These are phyloP conservation scores for Lecanicillium sp. DNA, from an alignment of 2,329 filamentous ascomycete genomes.

Conservation along the genomic window DNA sequence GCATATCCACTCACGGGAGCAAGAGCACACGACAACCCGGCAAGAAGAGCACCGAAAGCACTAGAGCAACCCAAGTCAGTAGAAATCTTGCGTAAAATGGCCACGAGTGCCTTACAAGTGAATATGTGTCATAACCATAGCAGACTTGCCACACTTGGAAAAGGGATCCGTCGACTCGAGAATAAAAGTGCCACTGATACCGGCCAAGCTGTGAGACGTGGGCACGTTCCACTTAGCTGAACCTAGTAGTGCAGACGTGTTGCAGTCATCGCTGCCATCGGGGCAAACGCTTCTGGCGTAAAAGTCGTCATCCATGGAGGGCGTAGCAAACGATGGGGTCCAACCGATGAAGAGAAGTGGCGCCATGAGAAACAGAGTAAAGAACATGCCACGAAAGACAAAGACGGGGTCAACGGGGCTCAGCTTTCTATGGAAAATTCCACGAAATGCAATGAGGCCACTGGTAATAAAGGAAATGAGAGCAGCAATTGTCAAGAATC, in stretches of 20 bases:
- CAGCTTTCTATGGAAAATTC: conserved; percentile 6
- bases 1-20: not conserved
- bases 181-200: conserved; percentile 2
- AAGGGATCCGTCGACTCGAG: not conserved
- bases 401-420: conserved; percentile 11
- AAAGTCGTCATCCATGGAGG: not conserved
- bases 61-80: conserved; percentile 10
- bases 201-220: not conserved
- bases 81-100: not conserved
- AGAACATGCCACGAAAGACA: conserved; percentile 16
- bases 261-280: too few species aligned
- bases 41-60: conserved; percentile 13
- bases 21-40: conserved; percentile 9
- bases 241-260: too few species aligned
- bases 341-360: conserved; percentile 12
- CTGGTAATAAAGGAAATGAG: conserved; percentile 10
- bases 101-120: conserved; percentile 15
- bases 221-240: too few species aligned
- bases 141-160: not conserved
- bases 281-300: not conserved
- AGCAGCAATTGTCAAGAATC: conserved; percentile 12
- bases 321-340: not conserved
- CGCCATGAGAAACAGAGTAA: conserved; percentile 14
- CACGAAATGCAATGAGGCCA: conserved; percentile 10
- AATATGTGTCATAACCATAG: conserved; percentile 13